Base-by-base conservation (phyloP, 495 filamentous ascomycete species). In the Daldinia caldariorum region DNA sequence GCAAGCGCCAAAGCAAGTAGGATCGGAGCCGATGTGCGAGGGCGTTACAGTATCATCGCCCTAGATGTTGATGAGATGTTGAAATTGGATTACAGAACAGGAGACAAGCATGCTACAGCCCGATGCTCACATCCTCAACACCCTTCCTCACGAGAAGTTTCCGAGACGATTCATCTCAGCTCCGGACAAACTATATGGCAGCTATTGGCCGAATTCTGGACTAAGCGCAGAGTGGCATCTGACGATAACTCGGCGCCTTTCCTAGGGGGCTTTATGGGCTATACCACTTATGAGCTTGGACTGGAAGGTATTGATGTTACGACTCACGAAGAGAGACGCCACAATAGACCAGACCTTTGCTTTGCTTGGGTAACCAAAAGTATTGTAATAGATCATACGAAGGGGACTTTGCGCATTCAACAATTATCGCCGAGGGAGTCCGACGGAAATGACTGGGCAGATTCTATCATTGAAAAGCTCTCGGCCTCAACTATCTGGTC, bases 211-310 rank as follows among this genome's bases (percentile, higher is more conserved):
- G 76, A 75, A 4, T 86, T 91, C 63, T 88, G 74, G 74, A 90
- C 80, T 79, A 86, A 43, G 76, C 80, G 61, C 82, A 66, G 59
- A 53, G 57, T 72, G n/a, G 3, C 60, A 35, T 38, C 83, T 77
- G 58, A 81, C 85, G 20, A 77, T 66, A 4, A 76, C 12, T 69
- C 75, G 77, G 37, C 78, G 80, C 43, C 94, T 83, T 99, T 99
- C 73, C 89, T 93, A 81, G 94, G 94, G 47, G 94, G 94, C 0
- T 89, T 97, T 54, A 86, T 97, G 78, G 95, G 95, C 0, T 97
- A 91, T 73, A 90, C 94, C 50, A 92, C 92, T 0, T 97, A 97
- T 67, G 94, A 99, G 75, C 84, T 93, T 54, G 92, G 94, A 0
- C 82, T 97, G 0, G 76, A 84, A 26, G 83, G 84, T 3, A 88